Conservation (phyloP, 495 filamentous ascomycete species). For the Penicillium egyptiacum region DNA sequence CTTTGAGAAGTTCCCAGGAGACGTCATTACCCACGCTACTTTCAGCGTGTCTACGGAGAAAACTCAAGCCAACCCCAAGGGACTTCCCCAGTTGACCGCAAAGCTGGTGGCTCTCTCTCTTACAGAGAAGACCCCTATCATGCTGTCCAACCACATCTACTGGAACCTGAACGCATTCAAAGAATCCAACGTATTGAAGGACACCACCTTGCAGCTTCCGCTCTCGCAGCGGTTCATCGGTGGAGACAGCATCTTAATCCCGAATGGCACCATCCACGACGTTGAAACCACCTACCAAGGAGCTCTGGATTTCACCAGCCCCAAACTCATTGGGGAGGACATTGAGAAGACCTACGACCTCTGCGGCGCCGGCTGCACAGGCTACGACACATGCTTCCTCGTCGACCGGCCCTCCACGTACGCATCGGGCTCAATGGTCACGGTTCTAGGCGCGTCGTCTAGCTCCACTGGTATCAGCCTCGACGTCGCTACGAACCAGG, state of each 20-base stretch:
- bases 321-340: conserved; percentile 72
- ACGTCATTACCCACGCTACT: conserved; percentile 74
- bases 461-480: conserved; percentile 65
- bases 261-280: conserved; percentile 69
- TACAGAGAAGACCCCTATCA: conserved; percentile 77
- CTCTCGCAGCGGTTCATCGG: conserved; percentile 66
- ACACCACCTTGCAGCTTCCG: conserved; percentile 70
- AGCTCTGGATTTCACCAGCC: conserved; percentile 73
- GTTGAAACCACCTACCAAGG: conserved; percentile 57
- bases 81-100: conserved; percentile 47
- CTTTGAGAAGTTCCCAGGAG: conserved; percentile 75
- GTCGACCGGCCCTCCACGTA: conserved; percentile 64
- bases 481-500: conserved; percentile 72
- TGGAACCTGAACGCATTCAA: conserved; percentile 88
- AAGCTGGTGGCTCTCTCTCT: conserved; percentile 64
- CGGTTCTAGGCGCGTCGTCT: conserved; percentile 60
- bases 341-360: conserved; percentile 59
- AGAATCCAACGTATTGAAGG: conserved; percentile 64
- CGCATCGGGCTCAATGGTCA: conserved; percentile 61
- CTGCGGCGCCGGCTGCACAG: conserved; percentile 72
- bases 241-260: conserved; percentile 75
- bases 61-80: conserved; percentile 40
- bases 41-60: conserved; percentile 57
- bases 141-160: conserved; percentile 80
- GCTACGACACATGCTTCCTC: conserved; percentile 75